phyloP scores from a whole-genome alignment of 495 filamentous ascomycete species.

The Tuber borchii region DNA sequence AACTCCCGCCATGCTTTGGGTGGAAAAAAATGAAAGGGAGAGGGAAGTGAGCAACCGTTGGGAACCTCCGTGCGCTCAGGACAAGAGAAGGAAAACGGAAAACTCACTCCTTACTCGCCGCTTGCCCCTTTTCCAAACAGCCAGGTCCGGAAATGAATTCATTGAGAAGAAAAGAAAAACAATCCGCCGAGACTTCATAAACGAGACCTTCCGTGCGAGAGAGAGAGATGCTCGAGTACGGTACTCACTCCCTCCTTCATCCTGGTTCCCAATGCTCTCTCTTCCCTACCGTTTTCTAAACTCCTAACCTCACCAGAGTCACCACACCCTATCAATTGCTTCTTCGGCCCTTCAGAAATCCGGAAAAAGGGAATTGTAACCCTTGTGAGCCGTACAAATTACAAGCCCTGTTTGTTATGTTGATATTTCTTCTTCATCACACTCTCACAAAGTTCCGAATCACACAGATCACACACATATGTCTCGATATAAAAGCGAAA shows the following conservation, averaged over 20 bases:
- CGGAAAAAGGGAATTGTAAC: slow-evolving; percentile 29
- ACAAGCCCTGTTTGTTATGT: slow-evolving; percentile 36
- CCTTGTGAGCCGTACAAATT: slow-evolving; percentile 30
- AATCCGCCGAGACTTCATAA: slow-evolving; percentile 13
- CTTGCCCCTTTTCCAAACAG: slow-evolving; percentile 33
- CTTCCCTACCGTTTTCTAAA: slow-evolving; percentile 7
- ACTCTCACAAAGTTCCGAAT: slow-evolving; percentile 10
- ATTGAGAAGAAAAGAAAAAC: slow-evolving; percentile 12
- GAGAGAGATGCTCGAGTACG: too few relatives aligned
- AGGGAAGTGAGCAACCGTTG: slow-evolving; percentile 17
- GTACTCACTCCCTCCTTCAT: slow-evolving; percentile 9
- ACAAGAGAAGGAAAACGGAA: slow-evolving; percentile 11
- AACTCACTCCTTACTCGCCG: not conserved
- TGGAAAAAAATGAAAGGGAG: not conserved
- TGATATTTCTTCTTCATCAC: slow-evolving; percentile 32
- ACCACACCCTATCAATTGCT: not conserved
- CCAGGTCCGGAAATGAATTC: slow-evolving; percentile 34
- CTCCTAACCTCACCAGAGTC: slow-evolving; percentile 13
- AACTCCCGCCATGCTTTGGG: slow-evolving; percentile 27
- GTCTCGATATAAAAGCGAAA: not conserved
- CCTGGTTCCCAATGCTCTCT: slow-evolving; percentile 26
- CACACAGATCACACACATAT: not conserved
- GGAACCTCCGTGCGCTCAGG: slow-evolving; percentile 22
- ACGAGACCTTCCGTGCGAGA: not conserved
- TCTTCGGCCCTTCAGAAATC: slow-evolving; percentile 22